Base-by-base conservation (phyloP, 345 rosid genomes). In the Populus simonii region DNA sequence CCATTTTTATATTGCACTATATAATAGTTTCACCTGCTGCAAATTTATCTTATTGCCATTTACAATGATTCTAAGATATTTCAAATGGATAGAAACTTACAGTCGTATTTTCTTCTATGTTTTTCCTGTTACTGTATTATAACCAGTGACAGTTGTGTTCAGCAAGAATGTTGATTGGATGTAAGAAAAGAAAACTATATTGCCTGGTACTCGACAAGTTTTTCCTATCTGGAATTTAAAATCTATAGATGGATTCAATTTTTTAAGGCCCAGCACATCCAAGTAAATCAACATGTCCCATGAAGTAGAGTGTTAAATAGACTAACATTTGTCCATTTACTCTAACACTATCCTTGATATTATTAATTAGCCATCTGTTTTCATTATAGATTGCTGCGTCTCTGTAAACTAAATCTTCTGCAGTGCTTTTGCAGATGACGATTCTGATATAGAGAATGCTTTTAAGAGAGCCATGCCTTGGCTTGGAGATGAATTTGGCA, bases 401-500 rank as follows among this genome's bases (percentile, higher is more conserved):
- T 66, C 77, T 70, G 36, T 15, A 0, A 25, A 74, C 75, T 85
- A 75, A 41, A 83, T 80, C 23, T 33, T 39, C 27, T 31, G 70
- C 82, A 20, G 53, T 86, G 49, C 69, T 53, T 84, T 66, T 79
- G 80, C 91, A 94, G 98, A 93, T 85, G 96, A 94, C 75, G 99
- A 92, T 73, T 73, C 92, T 22, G 98, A 95, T 41, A 83, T 89
- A 0, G 99, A 92, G 82, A 95, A 89, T 78, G 94, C 96, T 80
- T 93, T 95, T 84, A 95, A 88, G 86, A 87, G 94, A 84, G 92
- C 92, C 25, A 88, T 93, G 96, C 98, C 97, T 7, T 95, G 99
- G 99, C 91, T 93, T 76, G 99, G 97, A 76, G 99, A 95, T 80
- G 99, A 93, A 0, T 87, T 88, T 82, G 97, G 96, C 61, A 85